Conservation (phyloP, 208 protist species). For the Sergeia podlipaevii region DNA sequence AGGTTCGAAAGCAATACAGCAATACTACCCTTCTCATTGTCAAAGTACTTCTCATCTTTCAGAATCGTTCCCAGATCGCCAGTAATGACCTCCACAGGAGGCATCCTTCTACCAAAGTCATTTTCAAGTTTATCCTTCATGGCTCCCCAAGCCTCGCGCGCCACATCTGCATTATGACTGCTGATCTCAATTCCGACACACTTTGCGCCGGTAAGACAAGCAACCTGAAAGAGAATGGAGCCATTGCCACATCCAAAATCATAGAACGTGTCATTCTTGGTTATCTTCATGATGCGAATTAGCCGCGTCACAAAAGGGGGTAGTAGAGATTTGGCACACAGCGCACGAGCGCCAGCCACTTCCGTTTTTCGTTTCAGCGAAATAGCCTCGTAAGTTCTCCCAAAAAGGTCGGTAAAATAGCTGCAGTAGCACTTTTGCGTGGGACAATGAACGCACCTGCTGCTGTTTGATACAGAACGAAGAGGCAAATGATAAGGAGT, state of each 20-base stretch:
- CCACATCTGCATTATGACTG: slow-evolving; percentile 51
- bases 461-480: slow-evolving; percentile 38
- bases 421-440: slow-evolving; percentile 42
- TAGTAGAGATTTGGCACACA: slow-evolving; percentile 69
- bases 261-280: slow-evolving; percentile 47
- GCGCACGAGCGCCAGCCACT: slow-evolving; percentile 45
- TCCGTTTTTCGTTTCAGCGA: slow-evolving; percentile 63
- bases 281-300: slow-evolving; percentile 43
- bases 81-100: slow-evolving; percentile 61
- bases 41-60: slow-evolving; percentile 27
- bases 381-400: slow-evolving; percentile 35
- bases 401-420: slow-evolving; percentile 41
- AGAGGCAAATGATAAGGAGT: slow-evolving; percentile 56
- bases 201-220: slow-evolving; percentile 49
- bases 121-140: slow-evolving; percentile 20
- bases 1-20: slow-evolving; percentile 71
- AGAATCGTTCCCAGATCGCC: slow-evolving; percentile 59
- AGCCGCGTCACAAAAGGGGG: slow-evolving; percentile 61
- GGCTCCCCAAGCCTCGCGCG: slow-evolving; percentile 31
- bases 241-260: slow-evolving; percentile 72
- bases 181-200: slow-evolving; percentile 63
- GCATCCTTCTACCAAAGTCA: slow-evolving; percentile 23
- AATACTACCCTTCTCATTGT: slow-evolving; percentile 31
- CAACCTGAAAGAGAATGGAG: slow-evolving; percentile 71
- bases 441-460: slow-evolving; percentile 63